Base-by-base conservation (phyloP, 441 rosid genomes). In the Francoa sonchifolia region DNA sequence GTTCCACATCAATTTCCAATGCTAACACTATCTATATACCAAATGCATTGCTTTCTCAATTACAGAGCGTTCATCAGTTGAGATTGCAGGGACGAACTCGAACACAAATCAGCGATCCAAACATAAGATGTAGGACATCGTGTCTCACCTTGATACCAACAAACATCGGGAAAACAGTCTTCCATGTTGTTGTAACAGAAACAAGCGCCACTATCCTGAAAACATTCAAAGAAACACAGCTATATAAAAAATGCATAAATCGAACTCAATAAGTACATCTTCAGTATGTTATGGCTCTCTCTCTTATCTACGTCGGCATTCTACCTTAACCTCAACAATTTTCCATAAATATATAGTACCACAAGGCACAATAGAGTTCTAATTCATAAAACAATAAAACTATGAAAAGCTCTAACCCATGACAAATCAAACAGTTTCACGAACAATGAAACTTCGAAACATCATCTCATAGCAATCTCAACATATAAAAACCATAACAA, bases 161-260 rank as follows among this genome's bases (percentile, higher is more conserved):
- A 45, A 46, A 38, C 26, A 46, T 44, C 16, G 42, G 31, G 28
- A 50, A 39, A 44, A 32, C n/a, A 16, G 39, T 2, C 10, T 34
- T 19, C 9, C 39, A 6, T 20, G 17, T 34, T 4, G 47, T 10
- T 50, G 41, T 44, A 27, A 47, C 11, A 30, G 31, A 52, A 48
- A 55, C 20, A 29, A 30, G 35, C 30, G 28, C n/a, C 32, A 47
- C 19, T 36, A 28, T 52, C 62, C 72, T 57, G 57, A 43, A 60
- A 50, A 33, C 1, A 16, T 22, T 43, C 10, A 48, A 52, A 34
- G 7, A n/a, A n/a, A n/a, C n/a, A n/a, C 8, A n/a, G n/a, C 7
- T 14, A 34, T 16, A 34, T 14, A 16, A 34, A 6, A 19, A 34
- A 11, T 9, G 9, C n/a, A n/a, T n/a, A n/a, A n/a, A n/a, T n/a